Percentiles rank a stretch among this genome's conserved stretches.
These are phyloP conservation scores for Botrytis deweyae DNA, from an alignment of 2,329 filamentous ascomycete genomes.

Conservation along the genomic window DNA sequence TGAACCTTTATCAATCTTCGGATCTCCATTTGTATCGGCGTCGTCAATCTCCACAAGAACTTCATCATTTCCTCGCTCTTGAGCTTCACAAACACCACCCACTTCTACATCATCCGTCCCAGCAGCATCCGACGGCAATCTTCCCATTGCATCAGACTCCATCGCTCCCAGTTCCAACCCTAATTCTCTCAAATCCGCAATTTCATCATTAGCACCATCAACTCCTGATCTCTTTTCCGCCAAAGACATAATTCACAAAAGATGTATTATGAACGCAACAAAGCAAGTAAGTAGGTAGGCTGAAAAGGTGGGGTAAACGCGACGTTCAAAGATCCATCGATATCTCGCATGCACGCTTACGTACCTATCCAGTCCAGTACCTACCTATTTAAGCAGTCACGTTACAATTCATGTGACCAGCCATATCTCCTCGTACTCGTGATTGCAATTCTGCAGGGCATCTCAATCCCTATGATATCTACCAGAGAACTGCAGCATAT, in stretches of 20 bases:
- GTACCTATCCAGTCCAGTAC: neutral
- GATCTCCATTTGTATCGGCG: neutral
- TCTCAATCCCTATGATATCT: too few relatives aligned
- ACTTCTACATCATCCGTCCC: too few relatives aligned
- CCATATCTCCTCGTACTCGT: neutral
- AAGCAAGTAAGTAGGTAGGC: neutral
- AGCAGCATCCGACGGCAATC: neutral
- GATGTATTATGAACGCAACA: neutral
- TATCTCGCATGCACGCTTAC: neutral
- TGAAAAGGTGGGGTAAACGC: neutral
- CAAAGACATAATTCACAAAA: neutral
- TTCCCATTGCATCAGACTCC: neutral
- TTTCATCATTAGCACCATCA: neutral
- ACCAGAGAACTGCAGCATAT: too few relatives aligned
- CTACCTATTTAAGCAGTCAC: neutral
- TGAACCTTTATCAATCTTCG: too few relatives aligned
- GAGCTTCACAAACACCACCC: neutral
- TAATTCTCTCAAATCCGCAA: rapidly evolving
- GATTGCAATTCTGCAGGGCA: neutral
- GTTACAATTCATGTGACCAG: neutral
- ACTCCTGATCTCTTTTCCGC: neutral
- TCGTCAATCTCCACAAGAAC: neutral
- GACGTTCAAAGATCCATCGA: neutral
- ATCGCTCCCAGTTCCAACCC: neutral
- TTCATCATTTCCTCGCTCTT: neutral